Evolutionary conservation across 805 yeast species (phyloP), one percentile per base, ranked within the genome.

Genomic region (Teunomyces tritomae): DNA sequence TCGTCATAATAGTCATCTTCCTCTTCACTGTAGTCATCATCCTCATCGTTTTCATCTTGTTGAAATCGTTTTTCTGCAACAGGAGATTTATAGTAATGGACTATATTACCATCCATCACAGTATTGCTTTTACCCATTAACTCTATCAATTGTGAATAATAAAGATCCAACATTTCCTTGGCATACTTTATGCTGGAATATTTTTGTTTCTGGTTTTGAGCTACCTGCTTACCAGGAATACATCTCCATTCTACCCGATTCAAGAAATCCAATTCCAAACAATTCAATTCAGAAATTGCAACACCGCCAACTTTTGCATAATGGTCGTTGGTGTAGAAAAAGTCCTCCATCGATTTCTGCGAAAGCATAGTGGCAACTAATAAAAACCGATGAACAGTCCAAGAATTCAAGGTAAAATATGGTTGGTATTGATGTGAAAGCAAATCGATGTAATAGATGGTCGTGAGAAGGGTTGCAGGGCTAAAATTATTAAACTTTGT

Each of bases 231-330:
- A 4, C 70, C 69, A 1, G 78, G 78, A n/a, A 73, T 61, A 37
- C 74, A 66, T 43, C 64, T 74, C 80, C 94, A 92, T 49, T 83
- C 81, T 8, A 92, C 92, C 51, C 90, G 74, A 43, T 79, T 78
- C 39, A 92, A 75, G 58, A 94, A 90, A 65, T 94, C 98, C 45
- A 87, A 83, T 62, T 92, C 99, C 41, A 92, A 73, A 47, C 92
- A 76, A 64, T 94, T 94, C 55, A 91, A 72, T 62, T 90, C 97
- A 49, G 83, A 77, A 42, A 85, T 70, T 37, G 89, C 89, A 4
- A 90, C 86, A 50, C 99, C 98, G 3, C 99, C 99, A 14, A 94
- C 97, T 62, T 87, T 87, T 9, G 98, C 96, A 60, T 94, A 92
- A 65, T 94, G 97, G 39, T 85, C 79, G 65, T 91, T 92, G 11